These are phyloP conservation scores for Solanum virginianum DNA, from an alignment of 257 asterid genomes.

Conservation along the genomic window DNA sequence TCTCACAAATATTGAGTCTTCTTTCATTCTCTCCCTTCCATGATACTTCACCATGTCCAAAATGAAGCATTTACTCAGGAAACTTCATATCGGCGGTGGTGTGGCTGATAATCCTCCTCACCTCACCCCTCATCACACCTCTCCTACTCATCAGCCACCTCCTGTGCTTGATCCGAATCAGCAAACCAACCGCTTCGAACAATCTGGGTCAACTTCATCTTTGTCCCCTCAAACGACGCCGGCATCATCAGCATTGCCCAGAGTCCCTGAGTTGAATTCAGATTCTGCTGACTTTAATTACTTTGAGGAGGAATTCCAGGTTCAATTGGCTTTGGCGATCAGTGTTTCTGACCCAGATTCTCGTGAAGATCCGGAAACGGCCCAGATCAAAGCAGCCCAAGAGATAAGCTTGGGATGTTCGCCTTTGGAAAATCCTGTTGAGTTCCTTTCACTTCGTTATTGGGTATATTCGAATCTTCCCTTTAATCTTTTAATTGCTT, in stretches of 20 bases:
- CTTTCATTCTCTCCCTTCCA: conserved; percentile 21
- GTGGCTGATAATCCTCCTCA: conserved; percentile 7
- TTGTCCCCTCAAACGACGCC: conserved; percentile 1
- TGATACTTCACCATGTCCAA: conserved; percentile 71
- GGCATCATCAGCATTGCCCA: conserved; percentile 3
- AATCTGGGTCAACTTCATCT: conserved; percentile 1
- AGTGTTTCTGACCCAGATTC: conserved; percentile 81
- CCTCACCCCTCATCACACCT: neutral
- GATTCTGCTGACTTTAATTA: conserved; percentile 32
- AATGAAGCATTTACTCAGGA: conserved; percentile 86
- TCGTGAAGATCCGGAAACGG: conserved; percentile 71
- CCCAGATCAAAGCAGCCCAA: conserved; percentile 82
- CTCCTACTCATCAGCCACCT: neutral
- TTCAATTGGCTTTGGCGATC: conserved; percentile 94
- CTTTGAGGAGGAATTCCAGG: conserved; percentile 96
- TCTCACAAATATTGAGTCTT: neutral
- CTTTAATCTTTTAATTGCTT: neutral
- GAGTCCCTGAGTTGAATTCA: neutral
- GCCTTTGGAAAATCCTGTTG: conserved; percentile 51
- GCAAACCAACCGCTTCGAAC: neutral
- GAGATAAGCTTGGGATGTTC: conserved; percentile 86
- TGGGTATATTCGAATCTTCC: conserved; percentile 41
- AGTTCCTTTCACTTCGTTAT: conserved; percentile 63
- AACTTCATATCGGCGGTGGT: conserved; percentile 78
- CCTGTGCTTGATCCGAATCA: neutral